Base-by-base conservation (phyloP, 495 filamentous ascomycete genomes). In the Talaromyces thailandensis region DNA sequence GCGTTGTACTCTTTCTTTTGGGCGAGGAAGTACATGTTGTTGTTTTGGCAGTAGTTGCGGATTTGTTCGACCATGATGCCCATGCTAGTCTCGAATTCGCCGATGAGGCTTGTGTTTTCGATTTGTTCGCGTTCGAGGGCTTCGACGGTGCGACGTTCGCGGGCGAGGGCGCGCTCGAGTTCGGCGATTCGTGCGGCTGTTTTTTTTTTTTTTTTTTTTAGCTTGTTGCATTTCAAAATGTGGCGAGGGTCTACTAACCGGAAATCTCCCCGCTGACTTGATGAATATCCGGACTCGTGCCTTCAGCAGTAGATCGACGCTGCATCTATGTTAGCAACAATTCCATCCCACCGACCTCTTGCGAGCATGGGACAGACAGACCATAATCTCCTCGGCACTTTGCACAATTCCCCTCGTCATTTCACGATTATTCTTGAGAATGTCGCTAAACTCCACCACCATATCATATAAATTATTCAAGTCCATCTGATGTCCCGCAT, bases 401-500 rank as follows among this genome's bases (percentile, higher is more conserved):
- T 81, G 76, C 12, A 93, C 86, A 60, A 96, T 88, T 45, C 84
- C 84, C 63, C 86, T 84, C 7, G 90, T 88, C 57, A 88, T 83
- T 60, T 88, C 86, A 60, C 89, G 84, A 71, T 94, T 96, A 48
- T 88, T 84, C 67, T 86, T 86, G 21, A 93, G 79, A 62, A 90
- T 82, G 25, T 86, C 83, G 63, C 87, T 90, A 65, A 96, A 76
- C 70, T 93, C 88, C 62, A 92, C 80, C 18, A 96, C 88, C 83
- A 92, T 88, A 53, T 86, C 81, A 70, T 91, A 92, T 50, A 96
- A 83, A 70, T 90, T 87, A 68, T 92, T 90, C 63, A 94, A 83
- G 70, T 96, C 91, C 76, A 90, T 88, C 75, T 93, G 89, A 67
- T 93, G 90, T 21, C 91, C 90, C 24, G 90, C 89, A 61, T 87